These are phyloP conservation scores for Diplodia corticola DNA, from an alignment of 2,329 filamentous ascomycete genomes.

Conservation along the genomic window DNA sequence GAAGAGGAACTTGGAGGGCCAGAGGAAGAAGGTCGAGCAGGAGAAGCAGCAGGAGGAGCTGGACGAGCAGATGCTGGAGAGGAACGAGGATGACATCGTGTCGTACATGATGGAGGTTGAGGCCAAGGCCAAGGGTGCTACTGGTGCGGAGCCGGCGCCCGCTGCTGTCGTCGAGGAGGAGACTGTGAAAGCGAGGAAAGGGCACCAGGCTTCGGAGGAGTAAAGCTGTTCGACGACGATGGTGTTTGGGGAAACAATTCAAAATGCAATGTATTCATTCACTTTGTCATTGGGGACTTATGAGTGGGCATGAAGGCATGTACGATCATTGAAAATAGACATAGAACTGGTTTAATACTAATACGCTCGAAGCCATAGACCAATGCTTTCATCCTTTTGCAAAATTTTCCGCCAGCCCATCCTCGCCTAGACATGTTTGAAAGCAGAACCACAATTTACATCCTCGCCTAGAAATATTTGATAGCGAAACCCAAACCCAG, in stretches of 20 bases:
- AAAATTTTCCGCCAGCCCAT: background rate
- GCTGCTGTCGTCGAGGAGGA: background rate
- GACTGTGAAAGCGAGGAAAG: background rate
- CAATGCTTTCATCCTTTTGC: background rate
- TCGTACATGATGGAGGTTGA: conserved; percentile 13
- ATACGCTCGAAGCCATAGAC: background rate
- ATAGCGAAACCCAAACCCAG: background rate
- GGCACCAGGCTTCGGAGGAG: conserved; percentile 1
- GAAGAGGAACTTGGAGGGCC: conserved; percentile 16
- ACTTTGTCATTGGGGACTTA: background rate
- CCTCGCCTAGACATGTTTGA: too few species aligned
- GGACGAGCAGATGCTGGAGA: conserved; percentile 22
- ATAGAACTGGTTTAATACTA: conserved; percentile 13
- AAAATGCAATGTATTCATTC: background rate
- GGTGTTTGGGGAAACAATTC: background rate
- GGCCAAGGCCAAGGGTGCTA: conserved; percentile 4
- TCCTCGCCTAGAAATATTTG: too few species aligned
- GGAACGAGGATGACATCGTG: conserved; percentile 20
- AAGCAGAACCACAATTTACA: too few species aligned
- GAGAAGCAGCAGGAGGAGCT: conserved; percentile 22
- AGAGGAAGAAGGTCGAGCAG: conserved; percentile 18
- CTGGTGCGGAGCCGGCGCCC: background rate
- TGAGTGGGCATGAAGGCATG: background rate
- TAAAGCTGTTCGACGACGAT: background rate
- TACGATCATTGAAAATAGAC: background rate